Base-by-base conservation (phyloP, 352 stramenopile genomes). In the Phytophthora chlamydospora region DNA sequence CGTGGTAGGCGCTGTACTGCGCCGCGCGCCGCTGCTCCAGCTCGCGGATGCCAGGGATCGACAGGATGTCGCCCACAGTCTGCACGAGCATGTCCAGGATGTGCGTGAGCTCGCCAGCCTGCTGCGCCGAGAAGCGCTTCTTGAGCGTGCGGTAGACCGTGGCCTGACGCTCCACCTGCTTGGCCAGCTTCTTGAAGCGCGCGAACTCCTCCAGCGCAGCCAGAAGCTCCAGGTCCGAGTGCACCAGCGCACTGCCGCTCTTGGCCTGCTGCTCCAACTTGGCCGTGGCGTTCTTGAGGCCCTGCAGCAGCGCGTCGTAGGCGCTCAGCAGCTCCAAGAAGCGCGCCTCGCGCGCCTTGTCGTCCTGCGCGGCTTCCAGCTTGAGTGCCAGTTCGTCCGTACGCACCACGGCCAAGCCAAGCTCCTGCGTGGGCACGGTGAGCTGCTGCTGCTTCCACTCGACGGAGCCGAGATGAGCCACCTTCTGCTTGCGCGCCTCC, bases 81-180 rank as follows among this genome's bases (percentile, higher is more conserved):
- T 92, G 85, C 40, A 95, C 74, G 1, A 95, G 59, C 85, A 93
- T 93, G 49, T 92, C 79, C 12, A 95, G 67, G 40, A 95, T 85
- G 68, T 95, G 85, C 19, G 75, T 88, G 17, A 95, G 56, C 41
- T 95, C 84, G 17, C 82, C 83, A 39, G 67, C 61, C 52, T 86
- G 74, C 24, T 76, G 64, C 1, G 71, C 62, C 47, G 78, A 80
- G 19, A 75, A 67, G 8, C 72, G 54, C 16, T 67, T 63, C 41
- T 85, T 84, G n/a, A 92, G 72, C 54, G 90, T 81, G 58, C 78
- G 78, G 57, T 88, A 89, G 39, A 95, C 72, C 2, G 48, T 57
- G 34, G 90, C 66, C 32, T 80, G 75, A 3, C 84, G 82, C 44
- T 89, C 80, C 47, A 90, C 76, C 61, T 95, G 83, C 41, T 89